Evolutionary conservation across 2,329 filamentous ascomycete species (phyloP), one percentile per base, ranked within the genome.

Genomic region (Pseudogymnoascus sp.): DNA sequence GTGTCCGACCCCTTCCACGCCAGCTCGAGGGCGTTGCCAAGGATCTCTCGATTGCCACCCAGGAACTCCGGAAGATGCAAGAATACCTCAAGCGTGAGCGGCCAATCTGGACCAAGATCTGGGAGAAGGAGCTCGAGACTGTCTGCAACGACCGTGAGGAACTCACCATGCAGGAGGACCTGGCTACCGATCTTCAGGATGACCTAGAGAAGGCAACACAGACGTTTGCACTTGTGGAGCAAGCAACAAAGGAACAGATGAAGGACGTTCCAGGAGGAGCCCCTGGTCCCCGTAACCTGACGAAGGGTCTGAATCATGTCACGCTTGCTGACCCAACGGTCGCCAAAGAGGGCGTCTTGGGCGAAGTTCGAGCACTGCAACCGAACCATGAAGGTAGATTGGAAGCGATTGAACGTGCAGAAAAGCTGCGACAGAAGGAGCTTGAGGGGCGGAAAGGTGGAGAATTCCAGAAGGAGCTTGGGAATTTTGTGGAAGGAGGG

Each of bases 61-160:
- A 91, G 70, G 92, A 97, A 70, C 84, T 99, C 64, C 94, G 90
- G 81, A 92, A 90, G 76, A 88, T 99, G 82, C 90, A 96, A 71
- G 92, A 96, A 14, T 96, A 89, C 77, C 83, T 99, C 76, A 87
- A 86, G 68, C 84, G 85, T 53, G 94, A 99, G 81, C 96, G 96
- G 74, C 94, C 94, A 0, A 80, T 97, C 62, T 99, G 94, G 93
- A 97, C 91, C 60, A 97, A 97, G 83, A 96, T 97, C 66, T 99
- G 94, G 94, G 93, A 97, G 82, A 92, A 95, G 75, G 92, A 97
- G 74, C 80, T 99, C 50, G 91, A 97, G 74, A 87, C 93, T 59
- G 93, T 99, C 2, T 97, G 94, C 76, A 91, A 96, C 72, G 94
- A 97, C 70, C 86, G 92, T 66, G 93, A 97, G 71, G 87, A 97